These are phyloP conservation scores for Gaertneriomyces sp. DNA, from an alignment of 192 early-diverging fungal species.

Conservation along the genomic window DNA sequence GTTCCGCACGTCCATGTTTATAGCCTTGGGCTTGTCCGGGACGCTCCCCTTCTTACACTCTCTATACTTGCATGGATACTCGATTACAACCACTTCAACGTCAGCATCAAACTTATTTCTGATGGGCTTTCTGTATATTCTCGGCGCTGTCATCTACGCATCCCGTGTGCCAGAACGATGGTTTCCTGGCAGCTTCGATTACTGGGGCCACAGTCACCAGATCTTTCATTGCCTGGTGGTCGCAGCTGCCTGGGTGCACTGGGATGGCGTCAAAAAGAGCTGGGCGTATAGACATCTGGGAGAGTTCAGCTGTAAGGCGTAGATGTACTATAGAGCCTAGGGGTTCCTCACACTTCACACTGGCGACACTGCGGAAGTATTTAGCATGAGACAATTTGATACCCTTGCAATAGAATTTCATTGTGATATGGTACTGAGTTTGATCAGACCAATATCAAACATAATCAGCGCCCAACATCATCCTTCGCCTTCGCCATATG, in stretches of 20 bases:
- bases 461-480: too few species aligned
- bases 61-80: constrained; percentile 24
- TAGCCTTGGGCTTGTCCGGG: constrained; percentile 73
- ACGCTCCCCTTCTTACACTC: constrained; percentile 70
- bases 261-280: constrained; percentile 24
- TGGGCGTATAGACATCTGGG: background rate
- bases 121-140: constrained; percentile 77
- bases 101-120: constrained; percentile 45
- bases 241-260: constrained; percentile 67
- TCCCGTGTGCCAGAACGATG: constrained; percentile 76
- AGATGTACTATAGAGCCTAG: too few species aligned
- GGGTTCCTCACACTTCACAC: too few species aligned
- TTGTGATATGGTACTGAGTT: too few species aligned
- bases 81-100: too few species aligned
- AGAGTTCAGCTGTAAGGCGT: too few species aligned
- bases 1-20: constrained; percentile 73
- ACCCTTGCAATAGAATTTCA: too few species aligned
- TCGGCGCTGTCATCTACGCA: constrained; percentile 85
- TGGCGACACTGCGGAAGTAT: too few species aligned
- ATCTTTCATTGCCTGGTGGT: constrained; percentile 86
- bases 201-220: constrained; percentile 80
- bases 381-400: too few species aligned
- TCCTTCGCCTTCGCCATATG: too few species aligned
- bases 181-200: constrained; percentile 80
- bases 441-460: too few species aligned